Conservation (phyloP, 805 yeast species). For the Myxozyma vanderwaltii region DNA sequence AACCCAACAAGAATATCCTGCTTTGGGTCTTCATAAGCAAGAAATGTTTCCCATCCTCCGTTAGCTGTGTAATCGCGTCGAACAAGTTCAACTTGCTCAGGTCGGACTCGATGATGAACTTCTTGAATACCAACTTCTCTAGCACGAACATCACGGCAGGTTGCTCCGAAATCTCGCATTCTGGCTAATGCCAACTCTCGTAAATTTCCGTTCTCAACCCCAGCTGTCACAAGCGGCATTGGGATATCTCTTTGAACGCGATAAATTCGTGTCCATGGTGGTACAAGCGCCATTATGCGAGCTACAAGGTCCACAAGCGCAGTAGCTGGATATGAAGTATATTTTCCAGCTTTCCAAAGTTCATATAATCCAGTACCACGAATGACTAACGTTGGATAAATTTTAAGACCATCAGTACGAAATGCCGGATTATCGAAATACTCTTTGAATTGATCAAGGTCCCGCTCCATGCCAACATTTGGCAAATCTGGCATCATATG, state of each 20-base stretch:
- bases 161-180: slow-evolving; percentile 97
- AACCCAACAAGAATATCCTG: slow-evolving; percentile 94
- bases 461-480: slow-evolving; percentile 98
- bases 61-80: slow-evolving; percentile 96
- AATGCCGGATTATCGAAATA: slow-evolving; percentile 96
- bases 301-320: slow-evolving; percentile 94
- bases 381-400: slow-evolving; percentile 94
- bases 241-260: slow-evolving; percentile 99
- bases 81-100: slow-evolving; percentile 94
- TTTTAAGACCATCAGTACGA: slow-evolving; percentile 93
- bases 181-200: slow-evolving; percentile 94
- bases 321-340: slow-evolving; percentile 91
- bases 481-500: slow-evolving; percentile 99
- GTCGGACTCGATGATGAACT: slow-evolving; percentile 93
- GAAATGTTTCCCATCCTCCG: slow-evolving; percentile 98
- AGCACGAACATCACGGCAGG: slow-evolving; percentile 94
- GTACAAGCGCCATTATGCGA: slow-evolving; percentile 90
- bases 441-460: slow-evolving; percentile 91
- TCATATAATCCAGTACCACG: slow-evolving; percentile 97
- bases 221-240: slow-evolving; percentile 96
- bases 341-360: slow-evolving; percentile 94
- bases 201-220: slow-evolving; percentile 96
- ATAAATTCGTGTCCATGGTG: slow-evolving; percentile 99
- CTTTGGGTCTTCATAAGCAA: slow-evolving; percentile 94
- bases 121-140: slow-evolving; percentile 99